A percentile compares a stretch with the other conserved stretches of the same genome.
phyloP scores from a whole-genome alignment of 2,329 filamentous ascomycete genomes.

The Cladosporium halotolerans region DNA sequence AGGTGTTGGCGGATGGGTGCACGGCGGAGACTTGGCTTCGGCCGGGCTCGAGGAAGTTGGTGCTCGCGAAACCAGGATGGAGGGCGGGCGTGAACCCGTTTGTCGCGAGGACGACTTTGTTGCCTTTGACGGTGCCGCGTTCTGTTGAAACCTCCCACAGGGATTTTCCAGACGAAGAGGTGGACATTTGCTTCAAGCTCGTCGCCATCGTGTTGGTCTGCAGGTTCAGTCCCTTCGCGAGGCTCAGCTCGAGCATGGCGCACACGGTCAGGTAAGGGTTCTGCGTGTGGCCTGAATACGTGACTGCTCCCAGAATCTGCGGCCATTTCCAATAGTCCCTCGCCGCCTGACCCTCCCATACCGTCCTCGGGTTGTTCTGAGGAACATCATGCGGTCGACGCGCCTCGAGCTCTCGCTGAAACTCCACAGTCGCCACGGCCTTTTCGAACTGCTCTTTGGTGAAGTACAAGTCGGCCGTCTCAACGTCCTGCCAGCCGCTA shows the following conservation, averaged over 20 bases:
- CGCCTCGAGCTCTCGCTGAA: neutral
- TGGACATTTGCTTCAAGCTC: neutral
- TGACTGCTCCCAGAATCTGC: conserved; percentile 37
- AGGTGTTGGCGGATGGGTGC: conserved; percentile 32
- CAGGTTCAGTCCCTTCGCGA: conserved; percentile 43
- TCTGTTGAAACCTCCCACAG: conserved; percentile 19
- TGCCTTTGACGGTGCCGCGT: conserved; percentile 23
- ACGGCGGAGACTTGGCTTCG: conserved; percentile 37
- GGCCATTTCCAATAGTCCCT: conserved; percentile 5
- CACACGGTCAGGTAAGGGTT: conserved; percentile 28
- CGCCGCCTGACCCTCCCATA: neutral
- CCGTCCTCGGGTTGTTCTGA: conserved; percentile 21
- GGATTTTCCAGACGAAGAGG: neutral
- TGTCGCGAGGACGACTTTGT: conserved; percentile 25
- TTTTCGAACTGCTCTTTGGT: conserved; percentile 39
- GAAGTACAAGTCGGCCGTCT: conserved; percentile 55
- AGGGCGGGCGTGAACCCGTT: conserved; percentile 26
- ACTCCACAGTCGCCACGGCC: neutral
- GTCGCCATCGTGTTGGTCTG: conserved; percentile 48
- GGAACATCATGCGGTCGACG: conserved; percentile 22
- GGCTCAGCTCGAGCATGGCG: conserved; percentile 39
- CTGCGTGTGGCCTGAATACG: conserved; percentile 36
- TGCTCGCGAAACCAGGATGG: conserved; percentile 17
- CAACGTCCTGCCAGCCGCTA: conserved; percentile 46
- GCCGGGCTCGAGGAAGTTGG: conserved; percentile 32